A percentile compares a stretch with the other conserved stretches of the same genome.
These are phyloP conservation scores for Spinacia oleracea DNA, from an alignment of 179 eudicot species.

Conservation along the genomic window DNA sequence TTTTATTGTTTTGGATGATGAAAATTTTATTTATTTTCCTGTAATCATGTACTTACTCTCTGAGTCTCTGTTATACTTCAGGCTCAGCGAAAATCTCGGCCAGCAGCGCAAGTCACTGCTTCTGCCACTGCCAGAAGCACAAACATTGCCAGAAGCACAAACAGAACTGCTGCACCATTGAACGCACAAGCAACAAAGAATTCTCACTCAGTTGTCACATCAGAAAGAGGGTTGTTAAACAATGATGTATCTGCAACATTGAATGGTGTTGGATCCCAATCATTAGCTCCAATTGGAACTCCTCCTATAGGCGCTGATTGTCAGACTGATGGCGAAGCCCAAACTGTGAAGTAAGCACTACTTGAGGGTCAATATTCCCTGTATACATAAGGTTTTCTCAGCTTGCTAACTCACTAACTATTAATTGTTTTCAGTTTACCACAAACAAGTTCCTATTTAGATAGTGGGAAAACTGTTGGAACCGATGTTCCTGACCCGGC, in stretches of 20 bases:
- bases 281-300: slow-evolving; percentile 75
- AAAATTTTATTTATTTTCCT: background rate
- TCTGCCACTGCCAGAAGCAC: slow-evolving; percentile 36
- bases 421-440: slow-evolving; percentile 43
- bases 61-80: too few relatives aligned
- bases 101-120: slow-evolving; percentile 40
- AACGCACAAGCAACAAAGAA: slow-evolving; percentile 41
- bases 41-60: slow-evolving; percentile 6
- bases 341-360: slow-evolving; percentile 50
- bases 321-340: slow-evolving; percentile 45
- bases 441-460: slow-evolving; percentile 39
- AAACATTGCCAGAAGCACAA: slow-evolving; percentile 33
- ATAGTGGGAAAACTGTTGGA: slow-evolving; percentile 39
- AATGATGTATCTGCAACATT: slow-evolving; percentile 49
- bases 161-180: slow-evolving; percentile 34
- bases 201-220: slow-evolving; percentile 32
- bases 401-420: slow-evolving; percentile 12
- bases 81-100: slow-evolving; percentile 59
- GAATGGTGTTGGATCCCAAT: slow-evolving; percentile 40
- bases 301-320: slow-evolving; percentile 50
- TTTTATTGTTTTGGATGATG: slow-evolving; percentile 5
- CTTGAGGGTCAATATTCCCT: slow-evolving; percentile 4
- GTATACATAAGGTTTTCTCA: background rate
- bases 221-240: slow-evolving; percentile 37
- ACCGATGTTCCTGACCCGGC: slow-evolving; percentile 39